phyloP scores from a whole-genome alignment of 2,329 filamentous ascomycete species.

The Cladophialophora carrionii region DNA sequence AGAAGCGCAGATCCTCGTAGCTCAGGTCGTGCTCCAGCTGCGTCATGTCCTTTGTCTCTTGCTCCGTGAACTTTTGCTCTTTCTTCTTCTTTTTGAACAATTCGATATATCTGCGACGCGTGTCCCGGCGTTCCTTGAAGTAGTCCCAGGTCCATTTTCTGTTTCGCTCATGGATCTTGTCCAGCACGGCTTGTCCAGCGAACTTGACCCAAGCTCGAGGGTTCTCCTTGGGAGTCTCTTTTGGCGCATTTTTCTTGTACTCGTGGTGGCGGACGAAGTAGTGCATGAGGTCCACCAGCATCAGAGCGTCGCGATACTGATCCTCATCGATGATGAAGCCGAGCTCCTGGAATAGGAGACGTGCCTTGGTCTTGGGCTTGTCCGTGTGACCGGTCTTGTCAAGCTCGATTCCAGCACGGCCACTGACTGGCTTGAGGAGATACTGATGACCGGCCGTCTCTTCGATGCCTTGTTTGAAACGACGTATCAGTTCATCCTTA shows the following conservation, averaged over 20 bases:
- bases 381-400: slow-evolving; percentile 85
- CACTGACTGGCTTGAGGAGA: slow-evolving; percentile 93
- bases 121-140: slow-evolving; percentile 88
- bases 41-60: slow-evolving; percentile 73
- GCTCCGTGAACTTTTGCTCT: slow-evolving; percentile 66
- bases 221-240: slow-evolving; percentile 81
- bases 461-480: slow-evolving; percentile 79
- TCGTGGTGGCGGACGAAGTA: slow-evolving; percentile 98
- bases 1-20: slow-evolving; percentile 97
- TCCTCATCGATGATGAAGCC: slow-evolving; percentile 96
- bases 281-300: slow-evolving; percentile 98
- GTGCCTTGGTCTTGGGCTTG: slow-evolving; percentile 84
- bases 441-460: slow-evolving; percentile 81
- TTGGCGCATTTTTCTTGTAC: slow-evolving; percentile 90
- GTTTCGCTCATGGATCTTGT: slow-evolving; percentile 94
- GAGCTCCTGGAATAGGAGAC: slow-evolving; percentile 92
- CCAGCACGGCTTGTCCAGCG: slow-evolving; percentile 82
- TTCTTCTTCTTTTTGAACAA: slow-evolving; percentile 94
- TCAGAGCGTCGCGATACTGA: slow-evolving; percentile 94
- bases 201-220: slow-evolving; percentile 91
- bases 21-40: slow-evolving; percentile 81
- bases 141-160: slow-evolving; percentile 94
- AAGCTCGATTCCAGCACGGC: slow-evolving; percentile 89
- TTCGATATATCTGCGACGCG: slow-evolving; percentile 84
- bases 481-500: slow-evolving; percentile 75